Evolutionary conservation across 2,329 filamentous ascomycete genomes (phyloP).

Genomic region (Aspergillus cejpii): DNA sequence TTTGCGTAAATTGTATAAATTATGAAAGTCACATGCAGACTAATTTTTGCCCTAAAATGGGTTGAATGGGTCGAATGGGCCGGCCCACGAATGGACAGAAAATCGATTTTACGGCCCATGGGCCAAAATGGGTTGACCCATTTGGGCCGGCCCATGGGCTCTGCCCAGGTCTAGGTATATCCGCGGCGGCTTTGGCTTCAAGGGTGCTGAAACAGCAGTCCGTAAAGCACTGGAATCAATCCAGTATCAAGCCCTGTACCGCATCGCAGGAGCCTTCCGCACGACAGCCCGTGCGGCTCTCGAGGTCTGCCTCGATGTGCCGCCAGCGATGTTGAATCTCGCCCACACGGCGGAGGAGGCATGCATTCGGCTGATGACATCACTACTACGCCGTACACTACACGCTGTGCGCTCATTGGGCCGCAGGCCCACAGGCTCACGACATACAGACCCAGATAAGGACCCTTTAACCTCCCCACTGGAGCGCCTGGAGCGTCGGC

Average conservation of each 20-base stretch:
- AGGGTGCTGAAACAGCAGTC: not conserved
- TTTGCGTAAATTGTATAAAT: no score
- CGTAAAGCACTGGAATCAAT: slow-evolving; percentile 9
- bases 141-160: slow-evolving; percentile 23
- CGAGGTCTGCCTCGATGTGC: slow-evolving; percentile 24
- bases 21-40: no score
- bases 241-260: slow-evolving; percentile 21
- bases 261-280: slow-evolving; percentile 23
- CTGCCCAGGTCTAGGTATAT: slow-evolving; percentile 23
- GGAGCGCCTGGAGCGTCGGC: not conserved
- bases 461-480: not conserved
- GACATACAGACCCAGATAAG: not conserved
- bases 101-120: no score
- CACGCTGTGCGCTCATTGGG: not conserved
- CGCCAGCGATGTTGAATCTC: slow-evolving; percentile 17
- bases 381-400: not conserved
- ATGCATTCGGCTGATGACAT: slow-evolving; percentile 18
- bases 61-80: no score
- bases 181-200: not conserved
- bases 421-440: not conserved
- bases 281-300: slow-evolving; percentile 16
- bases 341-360: slow-evolving; percentile 19
- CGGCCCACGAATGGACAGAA: no score
- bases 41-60: no score
- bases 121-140: no score